These are phyloP conservation scores for Penicillium nucicola DNA, from an alignment of 495 filamentous ascomycete genomes.

Conservation along the genomic window DNA sequence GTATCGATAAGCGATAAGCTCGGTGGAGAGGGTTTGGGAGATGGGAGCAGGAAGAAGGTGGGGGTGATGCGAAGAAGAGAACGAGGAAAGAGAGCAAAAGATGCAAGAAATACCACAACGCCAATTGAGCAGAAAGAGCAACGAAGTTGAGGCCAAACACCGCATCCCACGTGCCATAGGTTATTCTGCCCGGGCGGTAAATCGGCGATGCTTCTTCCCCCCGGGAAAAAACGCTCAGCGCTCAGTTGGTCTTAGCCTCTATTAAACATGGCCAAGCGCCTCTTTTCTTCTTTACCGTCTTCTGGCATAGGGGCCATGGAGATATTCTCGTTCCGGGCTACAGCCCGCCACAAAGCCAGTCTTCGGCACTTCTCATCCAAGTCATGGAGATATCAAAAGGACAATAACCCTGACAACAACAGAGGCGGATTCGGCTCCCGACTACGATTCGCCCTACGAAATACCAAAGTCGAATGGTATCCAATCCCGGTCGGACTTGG, in stretches of 20 bases:
- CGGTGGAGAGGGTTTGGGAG: background rate
- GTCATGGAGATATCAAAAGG: conserved; percentile 34
- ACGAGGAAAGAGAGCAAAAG: background rate
- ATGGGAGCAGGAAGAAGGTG: background rate
- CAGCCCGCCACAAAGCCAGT: conserved; percentile 31
- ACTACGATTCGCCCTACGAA: conserved; percentile 58
- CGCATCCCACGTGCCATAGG: conserved; percentile 6
- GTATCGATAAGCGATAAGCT: background rate
- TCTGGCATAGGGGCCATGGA: conserved; percentile 33
- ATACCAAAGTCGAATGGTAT: conserved; percentile 88
- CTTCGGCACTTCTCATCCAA: conserved; percentile 44
- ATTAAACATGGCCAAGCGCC: conserved; percentile 43
- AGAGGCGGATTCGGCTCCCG: conserved; percentile 62
- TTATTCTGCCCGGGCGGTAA: conserved; percentile 16
- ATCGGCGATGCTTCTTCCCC: conserved; percentile 10
- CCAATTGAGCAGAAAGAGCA: background rate
- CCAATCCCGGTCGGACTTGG: conserved; percentile 92
- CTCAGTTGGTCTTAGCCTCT: conserved; percentile 7
- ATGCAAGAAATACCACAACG: background rate
- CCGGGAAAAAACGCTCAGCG: conserved; percentile 12
- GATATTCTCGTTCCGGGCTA: conserved; percentile 40
- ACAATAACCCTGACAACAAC: conserved; percentile 35
- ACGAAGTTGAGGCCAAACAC: background rate
- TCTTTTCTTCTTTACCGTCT: conserved; percentile 25
- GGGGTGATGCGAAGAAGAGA: background rate